These are phyloP conservation scores for Marasmius fiardii DNA, from an alignment of 1,284 basidiomycete species.

Conservation along the genomic window DNA sequence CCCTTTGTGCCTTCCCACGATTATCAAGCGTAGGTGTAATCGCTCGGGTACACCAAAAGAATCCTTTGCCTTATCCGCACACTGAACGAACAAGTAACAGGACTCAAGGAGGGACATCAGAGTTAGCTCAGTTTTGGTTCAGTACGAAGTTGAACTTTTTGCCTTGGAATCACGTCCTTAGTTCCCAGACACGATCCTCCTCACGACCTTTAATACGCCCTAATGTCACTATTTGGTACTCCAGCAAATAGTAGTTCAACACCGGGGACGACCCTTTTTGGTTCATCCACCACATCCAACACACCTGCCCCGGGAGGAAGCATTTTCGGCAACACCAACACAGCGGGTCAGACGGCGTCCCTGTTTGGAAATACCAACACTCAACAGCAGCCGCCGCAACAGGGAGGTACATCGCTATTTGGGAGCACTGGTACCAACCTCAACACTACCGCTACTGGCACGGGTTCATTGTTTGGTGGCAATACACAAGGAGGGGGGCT, in stretches of 20 bases:
- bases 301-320: slow-evolving; percentile 2
- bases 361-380: slow-evolving; percentile 9
- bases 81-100: too few relatives aligned
- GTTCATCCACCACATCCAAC: slow-evolving; percentile 3
- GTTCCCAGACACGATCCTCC: not conserved
- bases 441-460: slow-evolving; percentile 13
- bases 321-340: slow-evolving; percentile 7
- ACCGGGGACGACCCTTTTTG: slow-evolving; percentile 5
- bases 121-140: not conserved
- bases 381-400: slow-evolving; percentile 1
- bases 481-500: slow-evolving; percentile 20
- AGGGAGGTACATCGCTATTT: slow-evolving; percentile 19
- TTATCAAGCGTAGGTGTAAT: too few relatives aligned
- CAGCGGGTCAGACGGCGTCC: slow-evolving; percentile 2
- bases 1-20: too few relatives aligned
- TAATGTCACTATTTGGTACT: slow-evolving; percentile 8
- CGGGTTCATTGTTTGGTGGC: slow-evolving; percentile 26
- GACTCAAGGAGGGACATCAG: too few relatives aligned
- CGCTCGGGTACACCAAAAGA: too few relatives aligned
- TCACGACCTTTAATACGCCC: not conserved
- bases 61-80: too few relatives aligned
- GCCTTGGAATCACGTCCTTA: not conserved
- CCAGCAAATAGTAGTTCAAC: slow-evolving; percentile 1
- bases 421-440: slow-evolving; percentile 18
- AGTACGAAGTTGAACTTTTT: not conserved